Percentiles rank a stretch among this genome's conserved stretches.
Conservation (phyloP, 306 rosid genomes). For the Citrullus colocynthis region DNA sequence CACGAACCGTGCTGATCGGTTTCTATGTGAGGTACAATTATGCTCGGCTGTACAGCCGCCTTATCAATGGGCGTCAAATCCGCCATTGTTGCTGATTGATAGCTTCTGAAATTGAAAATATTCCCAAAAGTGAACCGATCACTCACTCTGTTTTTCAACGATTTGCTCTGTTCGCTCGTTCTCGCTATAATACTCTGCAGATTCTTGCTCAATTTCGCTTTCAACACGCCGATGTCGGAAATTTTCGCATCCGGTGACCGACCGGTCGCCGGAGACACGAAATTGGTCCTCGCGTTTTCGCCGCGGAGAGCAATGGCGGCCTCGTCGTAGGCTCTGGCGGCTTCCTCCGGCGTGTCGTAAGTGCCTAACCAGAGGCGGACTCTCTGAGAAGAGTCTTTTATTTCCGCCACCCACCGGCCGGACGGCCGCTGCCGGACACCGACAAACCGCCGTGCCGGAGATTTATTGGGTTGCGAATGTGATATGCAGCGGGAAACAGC, state of each 20-base stretch:
- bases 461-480: slow-evolving; percentile 14
- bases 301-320: slow-evolving; percentile 74
- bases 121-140: slow-evolving; percentile 76
- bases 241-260: not conserved
- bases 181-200: slow-evolving; percentile 67
- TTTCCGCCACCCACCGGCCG: slow-evolving; percentile 93
- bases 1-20: slow-evolving; percentile 12
- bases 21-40: slow-evolving; percentile 50
- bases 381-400: slow-evolving; percentile 82
- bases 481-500: not conserved
- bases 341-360: slow-evolving; percentile 82
- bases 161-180: slow-evolving; percentile 25
- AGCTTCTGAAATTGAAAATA: slow-evolving; percentile 47
- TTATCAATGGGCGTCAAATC: slow-evolving; percentile 40
- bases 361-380: slow-evolving; percentile 88
- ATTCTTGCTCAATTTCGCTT: slow-evolving; percentile 65
- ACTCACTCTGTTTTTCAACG: slow-evolving; percentile 71
- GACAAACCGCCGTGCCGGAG: slow-evolving; percentile 36
- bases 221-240: slow-evolving; percentile 13
- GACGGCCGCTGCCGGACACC: slow-evolving; percentile 91
- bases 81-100: slow-evolving; percentile 15
- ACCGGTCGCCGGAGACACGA: slow-evolving; percentile 16
- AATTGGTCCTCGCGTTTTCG: slow-evolving; percentile 74
- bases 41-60: slow-evolving; percentile 61
- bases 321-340: slow-evolving; percentile 85